These are phyloP conservation scores for Sugiyamaella qingdaonensis DNA, from an alignment of 805 yeast genomes.

Conservation along the genomic window DNA sequence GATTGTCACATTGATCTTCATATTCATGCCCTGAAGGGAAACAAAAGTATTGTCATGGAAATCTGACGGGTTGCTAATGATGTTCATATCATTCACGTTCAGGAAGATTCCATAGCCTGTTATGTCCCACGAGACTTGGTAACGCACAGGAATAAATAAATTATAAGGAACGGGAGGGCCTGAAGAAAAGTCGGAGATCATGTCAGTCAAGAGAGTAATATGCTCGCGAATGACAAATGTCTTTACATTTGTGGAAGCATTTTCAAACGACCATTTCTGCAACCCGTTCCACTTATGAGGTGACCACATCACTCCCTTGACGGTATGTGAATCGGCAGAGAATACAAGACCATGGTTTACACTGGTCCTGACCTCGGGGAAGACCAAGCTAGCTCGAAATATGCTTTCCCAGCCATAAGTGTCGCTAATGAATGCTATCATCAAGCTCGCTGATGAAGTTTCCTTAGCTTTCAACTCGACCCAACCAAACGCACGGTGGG, in stretches of 20 bases:
- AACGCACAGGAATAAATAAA: slow-evolving; percentile 66
- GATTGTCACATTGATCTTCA: slow-evolving; percentile 45
- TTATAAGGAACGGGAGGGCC: slow-evolving; percentile 67
- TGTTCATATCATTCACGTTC: slow-evolving; percentile 83
- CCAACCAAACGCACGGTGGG: slow-evolving; percentile 84
- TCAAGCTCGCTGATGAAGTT: slow-evolving; percentile 47
- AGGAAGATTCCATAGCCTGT: slow-evolving; percentile 55
- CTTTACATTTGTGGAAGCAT: slow-evolving; percentile 49
- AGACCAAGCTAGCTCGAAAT: slow-evolving; percentile 42
- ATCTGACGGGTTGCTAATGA: slow-evolving; percentile 84
- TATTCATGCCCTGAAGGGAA: slow-evolving; percentile 61
- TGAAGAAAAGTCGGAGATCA: slow-evolving; percentile 68
- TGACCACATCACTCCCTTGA: slow-evolving; percentile 56
- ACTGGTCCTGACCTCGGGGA: slow-evolving; percentile 69
- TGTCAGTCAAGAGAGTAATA: slow-evolving; percentile 63
- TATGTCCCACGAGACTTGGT: slow-evolving; percentile 58
- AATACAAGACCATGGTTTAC: slow-evolving; percentile 83
- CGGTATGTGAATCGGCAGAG: slow-evolving; percentile 51
- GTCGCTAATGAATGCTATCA: slow-evolving; percentile 51
- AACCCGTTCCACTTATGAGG: slow-evolving; percentile 84
- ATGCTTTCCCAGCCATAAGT: slow-evolving; percentile 53
- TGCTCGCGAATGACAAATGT: slow-evolving; percentile 80
- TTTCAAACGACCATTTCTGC: slow-evolving; percentile 61
- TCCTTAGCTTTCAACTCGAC: slow-evolving; percentile 61
- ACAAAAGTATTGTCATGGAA: slow-evolving; percentile 73